These are phyloP conservation scores for Stropharia rugosoannulata DNA, from an alignment of 768 basidiomycete species.

Conservation along the genomic window DNA sequence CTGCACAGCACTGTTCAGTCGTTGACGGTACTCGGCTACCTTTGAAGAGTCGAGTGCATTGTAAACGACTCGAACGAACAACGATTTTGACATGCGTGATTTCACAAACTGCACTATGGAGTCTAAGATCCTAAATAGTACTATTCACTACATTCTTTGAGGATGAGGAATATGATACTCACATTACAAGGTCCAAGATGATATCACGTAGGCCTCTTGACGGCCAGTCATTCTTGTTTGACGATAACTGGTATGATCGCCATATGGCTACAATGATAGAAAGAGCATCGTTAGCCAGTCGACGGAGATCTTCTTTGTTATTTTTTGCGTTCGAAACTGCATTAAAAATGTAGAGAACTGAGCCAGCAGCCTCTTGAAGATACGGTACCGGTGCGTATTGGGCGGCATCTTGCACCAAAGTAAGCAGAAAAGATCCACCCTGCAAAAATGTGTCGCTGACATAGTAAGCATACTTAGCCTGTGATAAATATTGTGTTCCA, in stretches of 20 bases:
- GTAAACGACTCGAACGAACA: constrained; percentile 3
- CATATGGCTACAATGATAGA: constrained; percentile 12
- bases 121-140: constrained; percentile 7
- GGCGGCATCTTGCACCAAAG: constrained; percentile 12
- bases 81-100: neutral
- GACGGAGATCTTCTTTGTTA: constrained; percentile 13
- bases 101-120: constrained; percentile 7
- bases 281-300: constrained; percentile 10
- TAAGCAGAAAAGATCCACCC: constrained; percentile 4
- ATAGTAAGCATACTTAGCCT: neutral
- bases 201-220: constrained; percentile 4
- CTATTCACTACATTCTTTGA: neutral
- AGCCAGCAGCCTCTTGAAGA: constrained; percentile 16
- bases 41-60: constrained; percentile 2
- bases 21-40: constrained; percentile 13
- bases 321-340: constrained; percentile 15
- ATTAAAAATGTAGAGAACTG: constrained; percentile 12
- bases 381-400: constrained; percentile 17
- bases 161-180: neutral
- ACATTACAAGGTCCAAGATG: constrained; percentile 10
- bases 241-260: constrained; percentile 7
- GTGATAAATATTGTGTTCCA: too few species aligned
- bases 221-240: constrained; percentile 11
- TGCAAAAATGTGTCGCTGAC: constrained; percentile 1
- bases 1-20: constrained; percentile 6